phyloP scores from a whole-genome alignment of 2,329 filamentous ascomycete genomes.

The Cladophialophora immunda region DNA sequence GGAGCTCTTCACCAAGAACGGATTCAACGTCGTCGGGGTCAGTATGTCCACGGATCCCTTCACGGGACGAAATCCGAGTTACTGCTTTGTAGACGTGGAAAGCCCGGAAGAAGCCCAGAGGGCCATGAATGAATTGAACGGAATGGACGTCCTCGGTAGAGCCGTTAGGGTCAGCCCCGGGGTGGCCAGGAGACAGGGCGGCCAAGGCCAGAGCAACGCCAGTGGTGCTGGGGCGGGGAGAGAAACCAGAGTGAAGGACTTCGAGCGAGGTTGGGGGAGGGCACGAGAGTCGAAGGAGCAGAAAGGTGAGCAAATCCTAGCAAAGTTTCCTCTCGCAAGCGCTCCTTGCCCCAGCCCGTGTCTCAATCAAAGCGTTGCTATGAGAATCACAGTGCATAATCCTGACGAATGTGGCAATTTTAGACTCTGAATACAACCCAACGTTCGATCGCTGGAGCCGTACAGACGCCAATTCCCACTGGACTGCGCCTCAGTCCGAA shows the following conservation, averaged over 20 bases:
- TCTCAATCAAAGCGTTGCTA: background rate
- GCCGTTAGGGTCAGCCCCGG: constrained; percentile 72
- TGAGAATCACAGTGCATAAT: background rate
- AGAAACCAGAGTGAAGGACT: constrained; percentile 32
- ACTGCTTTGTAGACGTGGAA: constrained; percentile 76
- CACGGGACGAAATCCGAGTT: constrained; percentile 74
- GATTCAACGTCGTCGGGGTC: constrained; percentile 60
- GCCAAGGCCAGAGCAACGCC: constrained; percentile 10
- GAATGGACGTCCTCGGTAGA: constrained; percentile 64
- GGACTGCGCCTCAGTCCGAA: constrained; percentile 43
- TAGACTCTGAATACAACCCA: constrained; percentile 36
- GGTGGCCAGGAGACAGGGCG: constrained; percentile 51
- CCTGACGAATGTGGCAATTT: background rate
- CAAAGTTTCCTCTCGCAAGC: background rate
- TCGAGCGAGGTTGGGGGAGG: constrained; percentile 26
- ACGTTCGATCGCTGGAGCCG: constrained; percentile 55
- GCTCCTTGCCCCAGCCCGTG: background rate
- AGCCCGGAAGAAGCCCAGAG: constrained; percentile 64
- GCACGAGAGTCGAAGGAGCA: constrained; percentile 29
- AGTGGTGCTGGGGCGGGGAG: constrained; percentile 17
- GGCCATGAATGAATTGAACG: constrained; percentile 66
- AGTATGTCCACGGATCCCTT: constrained; percentile 75
- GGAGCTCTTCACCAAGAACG: constrained; percentile 55
- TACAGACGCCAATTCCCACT: constrained; percentile 49
- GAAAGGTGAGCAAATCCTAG: constrained; percentile 25